Base-by-base conservation (phyloP, 495 filamentous ascomycete species). In the Friedmanniomyces endolithicus region DNA sequence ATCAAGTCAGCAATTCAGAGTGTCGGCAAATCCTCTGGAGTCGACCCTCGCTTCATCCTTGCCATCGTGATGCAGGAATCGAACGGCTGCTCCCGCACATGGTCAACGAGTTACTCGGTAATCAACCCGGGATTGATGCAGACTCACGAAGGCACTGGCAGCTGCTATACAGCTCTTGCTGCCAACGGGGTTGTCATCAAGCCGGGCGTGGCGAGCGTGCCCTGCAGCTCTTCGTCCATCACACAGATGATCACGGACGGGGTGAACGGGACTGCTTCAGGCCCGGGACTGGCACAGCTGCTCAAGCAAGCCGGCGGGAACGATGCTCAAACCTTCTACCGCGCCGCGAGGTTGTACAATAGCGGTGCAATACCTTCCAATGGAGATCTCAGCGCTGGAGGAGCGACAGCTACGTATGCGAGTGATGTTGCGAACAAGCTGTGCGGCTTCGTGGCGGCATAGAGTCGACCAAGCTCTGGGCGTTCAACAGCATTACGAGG, bases 111-210 rank as follows among this genome's bases (percentile, higher is more conserved):
- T 52, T 63, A 68, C 55, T 63, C 64, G 16, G 68, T 75, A 51
- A 44, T 19, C 54, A 79, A 79, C 60, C 75, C 75, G 0, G 76
- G 76, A 37, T 64, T 79, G 6, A 78, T 79, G 76, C 76, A 79
- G 27, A 25, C n/a, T n/a, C 51, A 58, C 31, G 37, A 48, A 4
- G 56, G 56, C 31, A 37, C 24, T 0, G 48, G 33, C 17, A 48
- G 17, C 25, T 48, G 51, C 37, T 40, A 48, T 40, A 23, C 35
- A 20, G 23, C 20, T 31, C 27, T 31, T 9, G 27, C 27, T 3
- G 27, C 27, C 27, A 31, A 31, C 27, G 27, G 27, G 3, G 27
- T 31, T 9, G 27, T 31, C 4, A 31, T 31, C 37, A 23, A 19
- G 17, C 31, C 8, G 11, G 62, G 63, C 9, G 51, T 61, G 29